A percentile compares a stretch with the other conserved stretches of the same genome.
phyloP scores from a whole-genome alignment of 306 rosid species.

The Fragaria nilgerrensis region DNA sequence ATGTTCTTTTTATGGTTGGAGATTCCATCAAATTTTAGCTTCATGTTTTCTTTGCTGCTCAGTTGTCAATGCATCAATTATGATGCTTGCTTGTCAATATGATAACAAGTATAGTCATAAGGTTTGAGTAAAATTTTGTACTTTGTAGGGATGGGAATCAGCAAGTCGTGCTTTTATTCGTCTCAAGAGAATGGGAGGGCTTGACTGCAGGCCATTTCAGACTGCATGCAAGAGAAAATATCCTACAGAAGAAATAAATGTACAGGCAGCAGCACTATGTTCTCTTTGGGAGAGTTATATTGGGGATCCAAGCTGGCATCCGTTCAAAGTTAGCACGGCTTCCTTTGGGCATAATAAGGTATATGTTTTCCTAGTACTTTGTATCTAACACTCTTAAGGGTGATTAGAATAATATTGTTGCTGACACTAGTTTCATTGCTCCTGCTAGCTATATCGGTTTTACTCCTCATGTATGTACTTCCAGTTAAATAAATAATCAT shows the following conservation, averaged over 20 bases:
- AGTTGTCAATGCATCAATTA: neutral
- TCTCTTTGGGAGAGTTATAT: conserved; percentile 50
- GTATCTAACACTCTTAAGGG: neutral
- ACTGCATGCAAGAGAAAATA: conserved; percentile 38
- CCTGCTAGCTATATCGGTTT: neutral
- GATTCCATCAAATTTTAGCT: neutral
- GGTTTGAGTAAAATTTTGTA: neutral
- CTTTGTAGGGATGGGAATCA: conserved; percentile 30
- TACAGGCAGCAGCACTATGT: conserved; percentile 34
- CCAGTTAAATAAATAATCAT: neutral
- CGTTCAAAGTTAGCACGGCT: conserved; percentile 34
- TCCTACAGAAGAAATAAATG: conserved; percentile 22
- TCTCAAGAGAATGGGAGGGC: conserved; percentile 49
- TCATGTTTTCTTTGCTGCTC: neutral
- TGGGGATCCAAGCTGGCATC: conserved; percentile 59
- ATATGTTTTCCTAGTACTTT: neutral
- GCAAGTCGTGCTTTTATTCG: conserved; percentile 37
- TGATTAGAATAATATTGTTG: neutral
- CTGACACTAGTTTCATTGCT: too few species aligned
- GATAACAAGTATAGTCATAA: neutral
- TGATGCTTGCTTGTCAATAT: neutral
- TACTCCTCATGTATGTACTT: neutral
- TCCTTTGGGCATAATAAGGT: conserved; percentile 30
- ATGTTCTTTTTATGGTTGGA: neutral
- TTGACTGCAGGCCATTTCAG: conserved; percentile 49